phyloP scores from a whole-genome alignment of 1,284 basidiomycete species.

The Cryptococcus floricola region DNA sequence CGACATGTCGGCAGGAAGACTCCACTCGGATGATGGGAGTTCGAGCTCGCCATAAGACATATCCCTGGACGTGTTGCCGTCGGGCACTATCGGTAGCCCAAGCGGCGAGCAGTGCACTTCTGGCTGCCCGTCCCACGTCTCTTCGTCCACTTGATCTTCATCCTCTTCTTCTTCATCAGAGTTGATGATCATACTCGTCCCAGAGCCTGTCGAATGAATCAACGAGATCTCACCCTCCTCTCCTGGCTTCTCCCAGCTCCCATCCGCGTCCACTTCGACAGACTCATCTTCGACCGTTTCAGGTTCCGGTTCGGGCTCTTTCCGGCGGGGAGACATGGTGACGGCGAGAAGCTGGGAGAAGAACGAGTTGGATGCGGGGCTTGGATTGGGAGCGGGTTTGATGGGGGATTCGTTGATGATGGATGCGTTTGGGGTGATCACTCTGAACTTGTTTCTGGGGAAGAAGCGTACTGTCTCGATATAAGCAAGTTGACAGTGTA shows the following conservation, averaged over 20 bases:
- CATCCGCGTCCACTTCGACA: slow-evolving; percentile 13
- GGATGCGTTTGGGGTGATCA: slow-evolving; percentile 39
- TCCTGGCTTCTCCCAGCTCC: slow-evolving; percentile 38
- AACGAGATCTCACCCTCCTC: slow-evolving; percentile 40
- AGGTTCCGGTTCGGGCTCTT: slow-evolving; percentile 1
- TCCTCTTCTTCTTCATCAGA: slow-evolving; percentile 9
- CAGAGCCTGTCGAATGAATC: slow-evolving; percentile 22
- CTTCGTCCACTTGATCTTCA: slow-evolving; percentile 15
- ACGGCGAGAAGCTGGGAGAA: slow-evolving; percentile 35
- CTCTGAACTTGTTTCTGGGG: slow-evolving; percentile 37
- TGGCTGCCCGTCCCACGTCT: slow-evolving; percentile 31
- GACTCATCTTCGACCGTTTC: neutral
- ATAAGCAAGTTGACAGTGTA: neutral
- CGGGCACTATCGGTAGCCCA: slow-evolving; percentile 11
- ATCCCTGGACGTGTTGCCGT: slow-evolving; percentile 13
- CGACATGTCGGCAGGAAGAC: slow-evolving; percentile 34
- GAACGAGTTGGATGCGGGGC: slow-evolving; percentile 26
- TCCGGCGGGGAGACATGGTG: slow-evolving; percentile 25
- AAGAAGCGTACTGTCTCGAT: slow-evolving; percentile 38
- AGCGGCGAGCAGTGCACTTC: slow-evolving; percentile 30
- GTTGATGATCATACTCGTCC: slow-evolving; percentile 5
- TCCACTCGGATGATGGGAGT: slow-evolving; percentile 19
- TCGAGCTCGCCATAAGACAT: slow-evolving; percentile 21
- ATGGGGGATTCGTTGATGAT: slow-evolving; percentile 6
- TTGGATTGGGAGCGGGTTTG: slow-evolving; percentile 13